Evolutionary conservation across 805 yeast species (phyloP), one percentile per base, ranked within the genome.

Genomic region (Phaffomyces opuntiae): DNA sequence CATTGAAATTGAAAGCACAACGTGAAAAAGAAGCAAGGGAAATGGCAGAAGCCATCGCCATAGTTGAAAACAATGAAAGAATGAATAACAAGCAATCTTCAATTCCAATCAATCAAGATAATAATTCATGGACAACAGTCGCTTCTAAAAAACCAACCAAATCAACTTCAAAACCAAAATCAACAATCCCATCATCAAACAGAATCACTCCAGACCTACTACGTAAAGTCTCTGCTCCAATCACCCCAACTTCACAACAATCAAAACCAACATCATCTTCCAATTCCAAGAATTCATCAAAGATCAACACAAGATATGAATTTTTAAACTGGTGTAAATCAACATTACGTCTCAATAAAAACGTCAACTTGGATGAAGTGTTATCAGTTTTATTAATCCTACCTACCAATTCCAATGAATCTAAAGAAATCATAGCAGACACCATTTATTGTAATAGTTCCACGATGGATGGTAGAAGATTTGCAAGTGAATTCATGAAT

Each of bases 381-480:
- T 69, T 91, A 41, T 81, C 84, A 46, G 81, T 93, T 60, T 74
- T 93, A 56, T 69, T 90, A 50, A 81, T 88, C 49, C 74, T 91
- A 50, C 96, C 97, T 33, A 66, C 75, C n/a, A 77, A 81, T 36
- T 55, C 73, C 9, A 38, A 40, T 7, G 96, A 88, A 54, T 79
- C 95, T 0, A 72, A 75, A 41, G 96, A 83, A 62, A 86, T 91
- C 61, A 89, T 91, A 60, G 83, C 96, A 2, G 99, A 91, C 59
- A 87, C 96, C 12, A 80, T 91, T 48, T 89, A 88, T 67, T 81
- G 93, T 25, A 85, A 88, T 49, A 84, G 95, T 36, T 77, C 90
- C 3, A 83, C 90, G 1, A 81, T 91, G 85, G 96, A 93, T 63
- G 98, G 98, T 24, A 81, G 96, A 61, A 75, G 96, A 53, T 91